Conservation (phyloP, 805 yeast genomes). For the Metschnikowia hibisci region DNA sequence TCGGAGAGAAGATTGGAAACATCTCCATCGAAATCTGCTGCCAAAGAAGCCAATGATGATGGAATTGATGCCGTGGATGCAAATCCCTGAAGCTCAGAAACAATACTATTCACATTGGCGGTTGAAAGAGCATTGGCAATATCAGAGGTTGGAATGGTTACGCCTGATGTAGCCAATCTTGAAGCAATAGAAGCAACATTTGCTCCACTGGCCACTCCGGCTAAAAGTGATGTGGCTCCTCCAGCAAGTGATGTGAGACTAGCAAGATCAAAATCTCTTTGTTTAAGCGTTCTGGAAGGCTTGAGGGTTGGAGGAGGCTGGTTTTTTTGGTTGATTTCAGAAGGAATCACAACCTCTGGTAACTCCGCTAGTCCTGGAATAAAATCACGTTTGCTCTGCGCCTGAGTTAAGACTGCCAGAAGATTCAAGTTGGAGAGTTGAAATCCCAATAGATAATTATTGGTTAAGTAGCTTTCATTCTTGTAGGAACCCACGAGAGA, state of each 20-base stretch:
- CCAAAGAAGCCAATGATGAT: conserved; percentile 14
- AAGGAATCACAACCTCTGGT: background rate
- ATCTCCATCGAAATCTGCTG: conserved; percentile 11
- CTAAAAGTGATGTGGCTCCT: conserved; percentile 5
- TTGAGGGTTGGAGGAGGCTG: background rate
- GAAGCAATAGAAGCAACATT: conserved; percentile 9
- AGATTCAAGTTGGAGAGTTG: conserved; percentile 33
- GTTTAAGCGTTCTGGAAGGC: conserved; percentile 7
- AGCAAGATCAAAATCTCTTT: conserved; percentile 2
- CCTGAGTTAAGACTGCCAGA: conserved; percentile 24
- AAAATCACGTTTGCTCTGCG: background rate
- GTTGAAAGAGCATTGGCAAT: conserved; percentile 6
- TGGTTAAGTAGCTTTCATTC: conserved; percentile 30
- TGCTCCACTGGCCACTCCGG: conserved; percentile 1
- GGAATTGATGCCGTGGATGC: conserved; percentile 16
- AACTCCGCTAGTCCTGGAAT: background rate
- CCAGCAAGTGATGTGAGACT: conserved; percentile 6
- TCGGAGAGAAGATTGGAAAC: conserved; percentile 19
- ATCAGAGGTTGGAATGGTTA: conserved; percentile 9
- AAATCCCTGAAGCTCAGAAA: conserved; percentile 11
- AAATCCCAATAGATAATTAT: conserved; percentile 33
- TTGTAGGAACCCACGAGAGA: conserved; percentile 39
- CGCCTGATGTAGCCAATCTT: conserved; percentile 2
- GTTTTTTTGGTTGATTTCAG: background rate
- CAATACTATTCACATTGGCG: conserved; percentile 7